These are phyloP conservation scores for Fusarium denticulatum DNA, from an alignment of 2,329 filamentous ascomycete genomes.

Conservation along the genomic window DNA sequence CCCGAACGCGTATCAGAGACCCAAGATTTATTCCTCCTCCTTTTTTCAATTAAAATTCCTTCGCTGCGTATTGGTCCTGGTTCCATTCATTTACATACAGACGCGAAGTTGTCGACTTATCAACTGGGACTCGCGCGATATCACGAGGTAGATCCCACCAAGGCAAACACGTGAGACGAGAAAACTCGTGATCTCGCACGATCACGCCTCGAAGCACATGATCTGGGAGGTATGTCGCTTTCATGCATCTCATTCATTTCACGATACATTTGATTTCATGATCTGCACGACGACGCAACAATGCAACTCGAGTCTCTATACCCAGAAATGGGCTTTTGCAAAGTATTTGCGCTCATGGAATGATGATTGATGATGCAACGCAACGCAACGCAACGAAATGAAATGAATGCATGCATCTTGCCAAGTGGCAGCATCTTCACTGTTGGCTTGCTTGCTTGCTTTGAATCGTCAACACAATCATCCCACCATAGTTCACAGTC, in stretches of 20 bases:
- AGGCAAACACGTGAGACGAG: constrained; percentile 54
- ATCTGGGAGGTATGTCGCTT: constrained; percentile 57
- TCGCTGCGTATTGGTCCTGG: constrained; percentile 16
- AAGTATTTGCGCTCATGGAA: constrained; percentile 11
- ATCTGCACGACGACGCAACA: not conserved
- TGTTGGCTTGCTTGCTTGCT: not conserved
- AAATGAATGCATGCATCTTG: constrained; percentile 12
- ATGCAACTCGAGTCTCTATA: not conserved
- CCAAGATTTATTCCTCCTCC: constrained; percentile 11
- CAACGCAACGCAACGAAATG: not conserved
- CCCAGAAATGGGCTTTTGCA: not conserved
- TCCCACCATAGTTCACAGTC: not conserved
- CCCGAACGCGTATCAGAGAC: constrained; percentile 26
- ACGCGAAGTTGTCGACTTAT: constrained; percentile 45
- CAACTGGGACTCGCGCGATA: constrained; percentile 52
- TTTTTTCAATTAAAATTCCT: not conserved
- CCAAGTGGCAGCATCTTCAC: constrained; percentile 29
- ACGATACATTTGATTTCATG: constrained; percentile 31
- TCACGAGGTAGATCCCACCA: constrained; percentile 60
- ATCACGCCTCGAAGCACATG: constrained; percentile 52
- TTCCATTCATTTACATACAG: constrained; percentile 1
- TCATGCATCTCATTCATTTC: constrained; percentile 40
- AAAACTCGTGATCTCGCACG: constrained; percentile 57
- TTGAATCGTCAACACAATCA: constrained; percentile 5
- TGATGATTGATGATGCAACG: not conserved